Base-by-base conservation (phyloP, 1,284 basidiomycete species). In the Boletellus deceptivus region DNA sequence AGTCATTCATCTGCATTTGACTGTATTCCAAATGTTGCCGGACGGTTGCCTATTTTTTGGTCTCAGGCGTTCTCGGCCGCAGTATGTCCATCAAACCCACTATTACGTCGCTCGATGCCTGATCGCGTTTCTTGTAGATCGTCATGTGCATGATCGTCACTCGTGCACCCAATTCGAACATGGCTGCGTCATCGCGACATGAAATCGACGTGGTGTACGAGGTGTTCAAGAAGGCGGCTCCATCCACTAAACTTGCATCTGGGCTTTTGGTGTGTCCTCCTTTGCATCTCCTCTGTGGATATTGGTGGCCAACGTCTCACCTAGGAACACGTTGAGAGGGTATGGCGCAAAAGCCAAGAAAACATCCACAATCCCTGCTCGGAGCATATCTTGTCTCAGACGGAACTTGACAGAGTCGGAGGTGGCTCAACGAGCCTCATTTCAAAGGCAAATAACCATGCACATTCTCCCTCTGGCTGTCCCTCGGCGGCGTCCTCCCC, bases 91-190 rank as follows among this genome's bases (percentile, higher is more conserved):
- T 36, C n/a, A 27, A 45, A 37, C 13, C 20, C 16, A 34, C 47
- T 13, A 38, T 42, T 43, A 10, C 9, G 0, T 11, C 7, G 17
- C 10, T 7, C 6, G 20, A 35, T 34, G 18, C n/a, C 51, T 59
- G 42, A 59, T 43, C 3, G 7, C 18, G 8, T 29, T 43, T 25
- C 10, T 16, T 24, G 24, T 56, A 89, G 86, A 80, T 88, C 51
- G 79, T 85, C 4, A 80, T 88, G 79, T 84, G 83, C 52, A 72
- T 87, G 48, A 67, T 88, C 6, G 78, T 80, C 1, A 80, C 78
- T 5, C 75, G 76, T 14, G 77, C 82, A 2, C 82, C 85, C 0
- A 72, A 64, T 13, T 83, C 80, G 2, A 78, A 75, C 34, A 70
- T 88, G 57, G 74, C 81, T 1, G 62, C 69, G 5, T 72, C 80